Percentiles rank a stretch among this genome's conserved stretches.
Conservation (phyloP, 2,329 filamentous ascomycete species). For the Didymella glomerata region DNA sequence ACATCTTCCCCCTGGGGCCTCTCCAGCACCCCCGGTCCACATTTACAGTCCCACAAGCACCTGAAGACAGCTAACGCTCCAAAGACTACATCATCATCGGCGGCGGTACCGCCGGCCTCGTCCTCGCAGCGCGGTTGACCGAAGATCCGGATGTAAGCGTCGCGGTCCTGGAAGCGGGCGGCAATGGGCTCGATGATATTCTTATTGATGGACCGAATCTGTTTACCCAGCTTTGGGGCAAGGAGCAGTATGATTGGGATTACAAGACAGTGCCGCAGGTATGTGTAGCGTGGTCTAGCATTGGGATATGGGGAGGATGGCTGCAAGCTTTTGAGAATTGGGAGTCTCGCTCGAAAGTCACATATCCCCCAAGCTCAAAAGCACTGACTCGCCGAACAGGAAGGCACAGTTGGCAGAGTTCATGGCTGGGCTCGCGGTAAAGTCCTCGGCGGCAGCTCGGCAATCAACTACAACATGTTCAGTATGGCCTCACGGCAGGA, state of each 20-base stretch:
- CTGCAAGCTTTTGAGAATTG: too few relatives aligned
- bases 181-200: conserved; percentile 37
- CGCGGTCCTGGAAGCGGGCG: conserved; percentile 41
- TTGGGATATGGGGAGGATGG: too few relatives aligned
- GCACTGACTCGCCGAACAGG: conserved; percentile 26
- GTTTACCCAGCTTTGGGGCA: conserved; percentile 37
- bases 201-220: conserved; percentile 42
- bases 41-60: too few relatives aligned
- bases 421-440: conserved; percentile 44
- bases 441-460: conserved; percentile 51
- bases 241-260: conserved; percentile 46
- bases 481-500: conserved; percentile 41
- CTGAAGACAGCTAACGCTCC: background rate
- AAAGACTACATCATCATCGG: conserved; percentile 34
- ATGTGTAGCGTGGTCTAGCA: too few relatives aligned
- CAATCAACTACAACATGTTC: conserved; percentile 49
- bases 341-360: too few relatives aligned
- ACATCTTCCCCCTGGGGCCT: background rate
- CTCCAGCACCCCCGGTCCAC: too few relatives aligned
- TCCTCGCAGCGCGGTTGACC: conserved; percentile 40
- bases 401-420: conserved; percentile 31
- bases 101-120: conserved; percentile 43
- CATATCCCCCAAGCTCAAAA: too few relatives aligned
- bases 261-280: conserved; percentile 45
- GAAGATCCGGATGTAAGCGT: conserved; percentile 41